These are phyloP conservation scores for Friedmanniomyces endolithicus DNA, from an alignment of 495 filamentous ascomycete genomes.

Conservation along the genomic window DNA sequence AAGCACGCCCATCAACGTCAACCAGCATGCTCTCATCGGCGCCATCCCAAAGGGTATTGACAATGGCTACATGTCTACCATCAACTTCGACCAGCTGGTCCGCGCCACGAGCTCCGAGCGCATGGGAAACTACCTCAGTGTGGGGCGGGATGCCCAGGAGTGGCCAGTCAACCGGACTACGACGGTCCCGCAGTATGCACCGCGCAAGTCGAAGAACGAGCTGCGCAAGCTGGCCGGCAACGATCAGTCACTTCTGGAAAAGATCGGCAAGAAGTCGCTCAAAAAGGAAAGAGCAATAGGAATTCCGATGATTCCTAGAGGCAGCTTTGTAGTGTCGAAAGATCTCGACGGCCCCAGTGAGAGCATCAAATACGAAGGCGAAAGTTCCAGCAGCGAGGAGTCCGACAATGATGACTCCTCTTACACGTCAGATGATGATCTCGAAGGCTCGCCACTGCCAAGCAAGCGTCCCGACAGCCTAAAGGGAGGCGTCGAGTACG, in stretches of 20 bases:
- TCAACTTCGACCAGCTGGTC: slow-evolving; percentile 29
- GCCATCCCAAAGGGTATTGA: slow-evolving; percentile 27
- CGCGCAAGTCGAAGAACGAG: slow-evolving; percentile 36
- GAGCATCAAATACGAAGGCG: slow-evolving; percentile 26
- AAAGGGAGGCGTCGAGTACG: slow-evolving; percentile 45
- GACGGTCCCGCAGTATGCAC: slow-evolving; percentile 29
- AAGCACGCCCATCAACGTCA: neutral
- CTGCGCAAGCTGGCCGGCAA: slow-evolving; percentile 27
- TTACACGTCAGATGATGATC: slow-evolving; percentile 37
- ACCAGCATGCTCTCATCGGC: slow-evolving; percentile 11
- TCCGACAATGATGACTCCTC: slow-evolving; percentile 39
- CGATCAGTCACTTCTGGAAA: slow-evolving; percentile 24
- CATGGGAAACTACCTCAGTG: slow-evolving; percentile 32
- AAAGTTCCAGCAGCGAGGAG: slow-evolving; percentile 25
- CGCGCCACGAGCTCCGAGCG: slow-evolving; percentile 31
- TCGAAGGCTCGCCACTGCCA: slow-evolving; percentile 45
- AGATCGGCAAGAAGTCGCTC: slow-evolving; percentile 17
- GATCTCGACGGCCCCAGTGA: neutral
- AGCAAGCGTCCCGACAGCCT: slow-evolving; percentile 38
- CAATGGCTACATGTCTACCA: slow-evolving; percentile 29
- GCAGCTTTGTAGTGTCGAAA: neutral
- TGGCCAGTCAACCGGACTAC: slow-evolving; percentile 14
- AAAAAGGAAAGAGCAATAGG: slow-evolving; percentile 2
- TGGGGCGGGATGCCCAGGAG: slow-evolving; percentile 23
- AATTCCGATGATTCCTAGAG: neutral